Base-by-base conservation (phyloP, 2,329 filamentous ascomycete genomes). In the Colletotrichum abscissum region DNA sequence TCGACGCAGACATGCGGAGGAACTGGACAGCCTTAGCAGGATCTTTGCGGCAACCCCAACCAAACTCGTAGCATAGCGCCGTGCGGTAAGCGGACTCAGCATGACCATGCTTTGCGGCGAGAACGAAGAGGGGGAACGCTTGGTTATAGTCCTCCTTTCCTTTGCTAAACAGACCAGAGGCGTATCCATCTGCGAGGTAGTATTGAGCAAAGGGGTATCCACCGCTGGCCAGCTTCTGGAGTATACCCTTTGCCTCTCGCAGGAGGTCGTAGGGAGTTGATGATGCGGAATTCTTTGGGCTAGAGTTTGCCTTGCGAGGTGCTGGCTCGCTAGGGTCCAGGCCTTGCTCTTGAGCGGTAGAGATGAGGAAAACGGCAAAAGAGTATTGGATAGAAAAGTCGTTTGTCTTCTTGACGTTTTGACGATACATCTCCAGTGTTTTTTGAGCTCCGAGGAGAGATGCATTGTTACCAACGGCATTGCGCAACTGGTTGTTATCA, bases 181-280 rank as follows among this genome's bases (percentile, higher is more conserved):
- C 94, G 80, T 94, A 98, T 1, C 97, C 97, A 80, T 99, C 97
- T 24, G 92, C 97, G 14, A 99, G 91, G 81, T 98, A 98, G 84
- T 99, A 99, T 82, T 99, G 97, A 4, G 97, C 97, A 82, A 98
- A 98, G 1, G 97, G 97, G 81, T 98, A 98, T 58, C 95, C 95
- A 71, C 92, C 92, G 83, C 95, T 96, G 22, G 95, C 89, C 64
- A 98, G 88, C 75, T 92, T 93, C 83, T 97, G 94, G 57, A 99
- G 86, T 78, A 98, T 98, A 74, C 92, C 91, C 80, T 95, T 94
- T 72, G 97, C 95, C 87, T 99, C 97, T 46, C 92, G 91, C 59
- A 98, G 86, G 73, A 98, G 86, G 76, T 95, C 92, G 30, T 91
- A 87, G 92, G 89, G 52, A 88, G 89, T 57, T n/a, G 68, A 67